Evolutionary conservation across 768 basidiomycete species (phyloP).

Genomic region (Xerocomellus chrysenteron): DNA sequence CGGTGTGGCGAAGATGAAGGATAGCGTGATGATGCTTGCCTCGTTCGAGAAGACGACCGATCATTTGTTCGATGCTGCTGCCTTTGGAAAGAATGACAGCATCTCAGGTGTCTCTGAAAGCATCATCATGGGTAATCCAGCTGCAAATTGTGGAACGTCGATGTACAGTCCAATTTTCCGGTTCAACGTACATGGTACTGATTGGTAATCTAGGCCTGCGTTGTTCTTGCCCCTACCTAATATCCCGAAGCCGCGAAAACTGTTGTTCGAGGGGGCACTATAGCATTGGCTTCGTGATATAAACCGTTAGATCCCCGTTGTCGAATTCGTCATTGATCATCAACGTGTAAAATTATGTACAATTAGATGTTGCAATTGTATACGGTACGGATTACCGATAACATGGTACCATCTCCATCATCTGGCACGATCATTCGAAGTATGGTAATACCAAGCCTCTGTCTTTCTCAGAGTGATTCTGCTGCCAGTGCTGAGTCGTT

Average conservation of each 20-base stretch:
- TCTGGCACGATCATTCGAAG: background rate
- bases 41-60: conserved; percentile 99
- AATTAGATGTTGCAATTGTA: background rate
- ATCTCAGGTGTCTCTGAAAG: conserved; percentile 98
- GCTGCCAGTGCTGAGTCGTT: background rate
- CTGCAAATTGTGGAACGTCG: conserved; percentile 91
- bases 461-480: background rate
- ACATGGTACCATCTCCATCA: background rate
- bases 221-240: conserved; percentile 31
- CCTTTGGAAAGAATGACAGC: conserved; percentile 91
- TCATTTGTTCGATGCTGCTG: conserved; percentile 96
- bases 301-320: background rate
- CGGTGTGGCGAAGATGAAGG: conserved; percentile 99
- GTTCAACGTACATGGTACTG: background rate
- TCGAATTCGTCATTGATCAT: background rate
- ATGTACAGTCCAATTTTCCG: conserved; percentile 55
- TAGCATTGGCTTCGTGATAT: background rate
- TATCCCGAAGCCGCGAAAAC: conserved; percentile 35
- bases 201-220: conserved; percentile 33
- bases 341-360: background rate
- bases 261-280: conserved; percentile 37
- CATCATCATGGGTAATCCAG: conserved; percentile 98
- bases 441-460: background rate
- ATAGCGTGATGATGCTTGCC: conserved; percentile 97
- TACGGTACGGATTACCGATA: background rate